These are phyloP conservation scores for Pyrenochaeta sp. DNA, from an alignment of 2,329 filamentous ascomycete species.

Conservation along the genomic window DNA sequence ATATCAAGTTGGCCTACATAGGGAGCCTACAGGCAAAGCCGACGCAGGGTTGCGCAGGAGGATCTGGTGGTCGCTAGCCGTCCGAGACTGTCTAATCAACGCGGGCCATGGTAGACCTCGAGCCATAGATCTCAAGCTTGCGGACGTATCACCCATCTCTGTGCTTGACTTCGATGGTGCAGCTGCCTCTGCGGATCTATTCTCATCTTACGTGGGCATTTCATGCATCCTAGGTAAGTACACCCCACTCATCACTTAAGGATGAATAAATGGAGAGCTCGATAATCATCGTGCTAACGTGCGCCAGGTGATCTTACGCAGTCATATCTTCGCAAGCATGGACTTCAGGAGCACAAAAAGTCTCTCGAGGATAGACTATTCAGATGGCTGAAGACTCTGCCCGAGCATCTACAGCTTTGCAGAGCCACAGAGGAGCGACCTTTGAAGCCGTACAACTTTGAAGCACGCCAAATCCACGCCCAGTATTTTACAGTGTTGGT, in stretches of 20 bases:
- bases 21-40: constrained; percentile 47
- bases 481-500: constrained; percentile 53
- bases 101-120: constrained; percentile 53
- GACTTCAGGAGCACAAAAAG: constrained; percentile 39
- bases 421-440: constrained; percentile 28
- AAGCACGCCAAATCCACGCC: constrained; percentile 49
- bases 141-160: constrained; percentile 51
- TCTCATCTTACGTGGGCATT: constrained; percentile 52
- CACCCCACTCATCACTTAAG: neutral
- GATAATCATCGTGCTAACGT: neutral
- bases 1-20: constrained; percentile 56
- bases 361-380: constrained; percentile 52
- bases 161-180: constrained; percentile 47
- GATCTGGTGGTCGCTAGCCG: constrained; percentile 56
- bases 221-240: constrained; percentile 46
- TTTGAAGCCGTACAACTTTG: constrained; percentile 42
- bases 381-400: constrained; percentile 51
- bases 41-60: constrained; percentile 50
- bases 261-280: neutral
- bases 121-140: constrained; percentile 52
- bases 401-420: constrained; percentile 43
- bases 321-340: constrained; percentile 48
- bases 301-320: constrained; percentile 50
- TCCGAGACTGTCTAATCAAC: constrained; percentile 53
- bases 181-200: constrained; percentile 43